Percentiles rank a stretch among this genome's conserved stretches.
phyloP scores from a whole-genome alignment of 176 grass and related monocot species.

The Panicum miliaceum region DNA sequence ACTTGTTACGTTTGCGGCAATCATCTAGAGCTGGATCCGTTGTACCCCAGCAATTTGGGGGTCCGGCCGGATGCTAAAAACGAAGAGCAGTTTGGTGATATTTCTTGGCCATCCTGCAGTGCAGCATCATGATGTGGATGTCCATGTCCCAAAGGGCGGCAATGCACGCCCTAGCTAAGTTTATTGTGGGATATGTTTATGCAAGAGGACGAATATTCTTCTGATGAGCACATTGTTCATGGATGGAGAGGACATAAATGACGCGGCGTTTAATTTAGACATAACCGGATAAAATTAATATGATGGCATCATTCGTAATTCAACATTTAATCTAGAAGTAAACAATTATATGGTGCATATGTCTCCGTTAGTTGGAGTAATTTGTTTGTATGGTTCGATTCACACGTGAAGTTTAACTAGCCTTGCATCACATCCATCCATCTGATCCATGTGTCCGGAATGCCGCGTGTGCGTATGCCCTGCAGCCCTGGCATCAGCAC shows the following conservation, averaged over 20 bases:
- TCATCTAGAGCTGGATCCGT: constrained; percentile 26
- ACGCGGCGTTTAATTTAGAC: too few species aligned
- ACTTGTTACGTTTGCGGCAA: constrained; percentile 35
- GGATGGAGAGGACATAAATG: not conserved
- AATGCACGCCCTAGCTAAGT: too few species aligned
- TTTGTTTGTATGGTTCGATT: not conserved
- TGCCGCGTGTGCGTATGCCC: constrained; percentile 10
- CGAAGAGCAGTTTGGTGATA: not conserved
- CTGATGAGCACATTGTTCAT: not conserved
- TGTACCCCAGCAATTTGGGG: constrained; percentile 17
- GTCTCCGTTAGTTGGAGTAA: not conserved
- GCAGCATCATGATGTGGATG: too few species aligned
- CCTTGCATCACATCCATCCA: not conserved
- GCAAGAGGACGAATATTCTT: too few species aligned
- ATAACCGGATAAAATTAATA: not conserved
- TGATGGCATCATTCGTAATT: not conserved
- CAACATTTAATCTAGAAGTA: not conserved
- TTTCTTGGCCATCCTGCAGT: not conserved
- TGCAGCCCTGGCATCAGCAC: constrained; percentile 46
- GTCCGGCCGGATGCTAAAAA: not conserved
- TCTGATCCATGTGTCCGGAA: not conserved
- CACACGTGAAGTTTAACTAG: not conserved
- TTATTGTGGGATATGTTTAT: not conserved
- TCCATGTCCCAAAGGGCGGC: too few species aligned
- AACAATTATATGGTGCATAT: not conserved